A percentile compares a stretch with the other conserved stretches of the same genome.
These are phyloP conservation scores for Trypanosoma conorhini DNA, from an alignment of 208 protist species.

Conservation along the genomic window DNA sequence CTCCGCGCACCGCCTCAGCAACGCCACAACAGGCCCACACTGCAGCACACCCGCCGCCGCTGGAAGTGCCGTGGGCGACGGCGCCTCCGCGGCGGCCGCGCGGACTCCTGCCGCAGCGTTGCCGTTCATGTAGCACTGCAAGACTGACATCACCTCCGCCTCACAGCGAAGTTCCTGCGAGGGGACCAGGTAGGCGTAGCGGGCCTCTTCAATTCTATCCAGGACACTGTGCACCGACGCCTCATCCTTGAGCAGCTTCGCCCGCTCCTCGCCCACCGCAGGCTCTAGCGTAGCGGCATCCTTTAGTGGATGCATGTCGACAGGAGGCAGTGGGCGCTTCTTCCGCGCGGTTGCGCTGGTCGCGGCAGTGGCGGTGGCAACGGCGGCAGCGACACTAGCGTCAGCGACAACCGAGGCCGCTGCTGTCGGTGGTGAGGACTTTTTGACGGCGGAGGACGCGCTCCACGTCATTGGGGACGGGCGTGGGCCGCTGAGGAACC, in stretches of 20 bases:
- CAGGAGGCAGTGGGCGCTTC: conserved; percentile 43
- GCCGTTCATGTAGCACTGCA: conserved; percentile 63
- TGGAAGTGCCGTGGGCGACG: conserved; percentile 9
- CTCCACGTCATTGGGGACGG: conserved; percentile 45
- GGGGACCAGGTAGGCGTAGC: conserved; percentile 67
- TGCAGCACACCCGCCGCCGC: conserved; percentile 40
- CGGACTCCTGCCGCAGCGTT: conserved; percentile 25
- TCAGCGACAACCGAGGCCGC: background rate
- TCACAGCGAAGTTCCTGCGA: conserved; percentile 62
- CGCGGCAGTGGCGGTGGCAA: conserved; percentile 1
- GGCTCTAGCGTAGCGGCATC: conserved; percentile 49
- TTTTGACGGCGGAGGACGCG: background rate
- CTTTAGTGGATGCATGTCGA: conserved; percentile 43
- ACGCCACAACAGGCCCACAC: conserved; percentile 50
- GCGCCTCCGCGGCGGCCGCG: background rate
- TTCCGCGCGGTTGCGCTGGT: conserved; percentile 22
- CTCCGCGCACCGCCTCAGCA: conserved; percentile 44
- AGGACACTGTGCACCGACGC: conserved; percentile 62
- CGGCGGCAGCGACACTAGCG: conserved; percentile 2
- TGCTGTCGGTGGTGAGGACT: background rate
- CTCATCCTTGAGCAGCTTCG: conserved; percentile 59
- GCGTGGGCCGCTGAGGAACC: conserved; percentile 50
- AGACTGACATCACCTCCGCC: conserved; percentile 50
- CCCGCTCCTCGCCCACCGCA: conserved; percentile 55
- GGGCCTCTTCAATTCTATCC: conserved; percentile 73